Evolutionary conservation across 2,329 filamentous ascomycete species (phyloP).

Genomic region (Fusarium lyarnte): DNA sequence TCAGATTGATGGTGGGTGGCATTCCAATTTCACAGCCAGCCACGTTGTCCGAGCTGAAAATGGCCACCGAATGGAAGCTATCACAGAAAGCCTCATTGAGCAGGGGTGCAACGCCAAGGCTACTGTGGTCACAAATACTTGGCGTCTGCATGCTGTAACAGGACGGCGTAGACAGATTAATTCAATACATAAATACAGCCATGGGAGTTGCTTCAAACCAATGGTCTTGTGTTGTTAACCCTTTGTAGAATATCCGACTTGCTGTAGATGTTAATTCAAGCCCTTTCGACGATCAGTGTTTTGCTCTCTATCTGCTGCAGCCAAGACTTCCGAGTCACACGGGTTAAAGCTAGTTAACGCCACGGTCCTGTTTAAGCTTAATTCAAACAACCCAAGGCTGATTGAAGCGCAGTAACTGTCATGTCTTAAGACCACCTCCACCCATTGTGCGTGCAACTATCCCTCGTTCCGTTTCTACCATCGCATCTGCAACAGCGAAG

Average conservation of each 20-base stretch:
- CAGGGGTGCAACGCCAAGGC: background rate
- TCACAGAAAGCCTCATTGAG: background rate
- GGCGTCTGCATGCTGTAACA: fast-evolving
- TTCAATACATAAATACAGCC: background rate
- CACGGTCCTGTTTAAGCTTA: background rate
- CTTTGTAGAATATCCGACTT: fast-evolving
- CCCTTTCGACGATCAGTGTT: no score
- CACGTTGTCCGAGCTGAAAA: background rate
- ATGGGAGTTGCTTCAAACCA: background rate
- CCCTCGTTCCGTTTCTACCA: background rate
- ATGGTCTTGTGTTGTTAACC: fast-evolving
- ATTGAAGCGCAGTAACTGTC: fast-evolving
- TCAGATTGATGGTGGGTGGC: background rate
- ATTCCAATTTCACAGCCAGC: background rate
- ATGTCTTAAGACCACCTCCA: background rate
- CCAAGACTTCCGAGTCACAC: background rate
- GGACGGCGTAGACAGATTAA: background rate
- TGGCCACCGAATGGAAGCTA: background rate
- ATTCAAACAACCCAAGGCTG: background rate
- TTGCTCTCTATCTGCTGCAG: background rate
- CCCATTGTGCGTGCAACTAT: fast-evolving
- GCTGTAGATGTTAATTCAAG: no score
- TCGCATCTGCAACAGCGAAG: background rate
- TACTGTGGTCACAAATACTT: fast-evolving
- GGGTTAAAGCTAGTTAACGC: background rate